A percentile compares a stretch with the other conserved stretches of the same genome.
Conservation (phyloP, 2,329 filamentous ascomycete species). For the Kalaharituber pfeilii region DNA sequence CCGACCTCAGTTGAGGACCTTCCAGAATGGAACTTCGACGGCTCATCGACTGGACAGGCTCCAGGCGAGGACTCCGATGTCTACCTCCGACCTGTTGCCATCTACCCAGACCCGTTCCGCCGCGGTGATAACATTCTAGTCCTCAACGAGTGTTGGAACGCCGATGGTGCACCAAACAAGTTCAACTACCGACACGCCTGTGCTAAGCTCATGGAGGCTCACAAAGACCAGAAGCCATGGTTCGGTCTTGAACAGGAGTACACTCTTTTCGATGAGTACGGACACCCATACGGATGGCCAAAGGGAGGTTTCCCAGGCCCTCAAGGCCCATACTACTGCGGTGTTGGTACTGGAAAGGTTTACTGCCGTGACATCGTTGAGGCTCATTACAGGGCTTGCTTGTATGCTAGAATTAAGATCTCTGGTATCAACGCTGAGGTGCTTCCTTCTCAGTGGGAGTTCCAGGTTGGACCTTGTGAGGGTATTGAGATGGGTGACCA, state of each 20-base stretch:
- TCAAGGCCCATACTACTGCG: constrained; percentile 93
- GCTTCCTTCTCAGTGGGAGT: constrained; percentile 96
- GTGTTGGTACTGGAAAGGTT: constrained; percentile 92
- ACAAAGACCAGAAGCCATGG: constrained; percentile 75
- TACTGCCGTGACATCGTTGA: constrained; percentile 97
- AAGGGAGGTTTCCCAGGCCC: constrained; percentile 76
- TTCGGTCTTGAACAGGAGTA: constrained; percentile 98
- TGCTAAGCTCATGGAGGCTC: constrained; percentile 72
- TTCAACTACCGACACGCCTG: constrained; percentile 95
- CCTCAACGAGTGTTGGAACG: constrained; percentile 84
- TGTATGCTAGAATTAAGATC: constrained; percentile 82
- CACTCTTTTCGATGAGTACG: constrained; percentile 70
- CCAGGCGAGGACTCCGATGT: constrained; percentile 93
- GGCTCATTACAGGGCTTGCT: constrained; percentile 75
- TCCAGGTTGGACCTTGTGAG: constrained; percentile 78
- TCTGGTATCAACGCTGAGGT: constrained; percentile 98
- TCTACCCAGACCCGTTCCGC: constrained; percentile 86
- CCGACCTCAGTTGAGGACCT: constrained; percentile 44
- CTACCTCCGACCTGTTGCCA: constrained; percentile 78
- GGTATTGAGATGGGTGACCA: constrained; percentile 91
- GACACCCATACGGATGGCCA: constrained; percentile 86
- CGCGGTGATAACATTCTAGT: constrained; percentile 82
- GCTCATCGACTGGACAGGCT: constrained; percentile 81
- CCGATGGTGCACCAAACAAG: constrained; percentile 90
- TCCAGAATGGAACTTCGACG: constrained; percentile 68